Conservation (phyloP, 2,329 filamentous ascomycete genomes). For the Sporothrix pallida region DNA sequence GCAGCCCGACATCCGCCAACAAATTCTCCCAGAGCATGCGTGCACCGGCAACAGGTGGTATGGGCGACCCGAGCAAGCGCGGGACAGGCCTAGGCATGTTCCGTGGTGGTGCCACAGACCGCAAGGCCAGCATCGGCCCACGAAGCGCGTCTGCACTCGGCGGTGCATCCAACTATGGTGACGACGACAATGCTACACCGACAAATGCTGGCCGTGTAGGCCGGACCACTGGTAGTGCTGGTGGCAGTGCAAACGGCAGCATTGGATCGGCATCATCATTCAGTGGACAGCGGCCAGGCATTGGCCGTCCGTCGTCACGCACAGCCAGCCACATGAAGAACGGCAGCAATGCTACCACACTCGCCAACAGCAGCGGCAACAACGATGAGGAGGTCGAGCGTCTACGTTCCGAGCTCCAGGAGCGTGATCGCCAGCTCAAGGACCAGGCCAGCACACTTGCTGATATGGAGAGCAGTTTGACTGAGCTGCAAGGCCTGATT, state of each 20-base stretch:
- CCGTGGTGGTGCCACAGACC: conserved; percentile 42
- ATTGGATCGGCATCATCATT: conserved; percentile 54
- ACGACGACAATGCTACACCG: conserved; percentile 56
- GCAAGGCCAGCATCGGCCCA: conserved; percentile 59
- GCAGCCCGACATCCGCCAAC: conserved; percentile 65
- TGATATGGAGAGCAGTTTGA: conserved; percentile 88
- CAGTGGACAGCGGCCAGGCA: conserved; percentile 49
- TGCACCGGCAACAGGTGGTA: conserved; percentile 49
- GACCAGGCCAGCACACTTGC: conserved; percentile 82
- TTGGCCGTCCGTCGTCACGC: conserved; percentile 55
- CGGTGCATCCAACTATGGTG: conserved; percentile 53
- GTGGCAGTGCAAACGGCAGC: conserved; percentile 43
- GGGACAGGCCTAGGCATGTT: conserved; percentile 26
- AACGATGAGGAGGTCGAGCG: conserved; percentile 76
- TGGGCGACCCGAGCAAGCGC: conserved; percentile 66
- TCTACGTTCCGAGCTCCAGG: conserved; percentile 75
- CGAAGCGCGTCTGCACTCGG: conserved; percentile 67
- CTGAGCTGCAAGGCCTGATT: conserved; percentile 76
- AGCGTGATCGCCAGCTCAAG: conserved; percentile 84
- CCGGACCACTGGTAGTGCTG: conserved; percentile 51
- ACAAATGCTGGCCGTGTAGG: conserved; percentile 56
- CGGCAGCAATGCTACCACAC: conserved; percentile 36
- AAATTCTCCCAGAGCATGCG: conserved; percentile 69
- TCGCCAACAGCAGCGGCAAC: conserved; percentile 58
- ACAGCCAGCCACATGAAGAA: conserved; percentile 33